Evolutionary conservation across 352 stramenopile species (phyloP), one percentile per base, ranked within the genome.

Genomic region (Phytophthora syringae): DNA sequence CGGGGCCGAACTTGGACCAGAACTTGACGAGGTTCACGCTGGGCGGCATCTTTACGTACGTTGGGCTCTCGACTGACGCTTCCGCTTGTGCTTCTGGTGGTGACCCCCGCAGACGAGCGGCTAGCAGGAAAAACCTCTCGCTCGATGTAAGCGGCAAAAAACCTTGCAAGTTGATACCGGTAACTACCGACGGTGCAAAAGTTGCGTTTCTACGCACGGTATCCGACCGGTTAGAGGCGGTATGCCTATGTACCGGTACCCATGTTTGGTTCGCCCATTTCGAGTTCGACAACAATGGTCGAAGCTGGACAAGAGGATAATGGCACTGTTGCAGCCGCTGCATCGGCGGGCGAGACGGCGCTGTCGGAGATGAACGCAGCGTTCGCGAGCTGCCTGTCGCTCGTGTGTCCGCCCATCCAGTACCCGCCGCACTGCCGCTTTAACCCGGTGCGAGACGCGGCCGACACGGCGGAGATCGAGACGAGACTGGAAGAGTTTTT

Each of bases 381-480:
- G 48, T 90, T 93, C 58, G 86, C 84, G 32, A 88, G 88, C 51
- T 86, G 82, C 59, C 71, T 94, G 44, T 80, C 80, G 44, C 76
- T 93, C 13, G 86, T 93, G 60, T 90, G 85, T 34, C 80, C 86
- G 28, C 84, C 82, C 12, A 92, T 94, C 59, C 82, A 93, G 70
- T 94, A 94, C 70, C 84, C 86, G 32, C 86, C 86, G 47, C 86
- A 92, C 64, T 91, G 81, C 56, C 86, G 84, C n/a, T 89, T 91
- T 49, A 94, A 94, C 53, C 86, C 86, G 4, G 80, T 94, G 61
- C 86, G 90, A 27, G 86, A 94, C 60, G 80, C 86, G 16, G 84
- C 86, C 36, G 86, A 94, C 70, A 87, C 84, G 42, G 70, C 74
- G 30, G 86, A 93, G 77, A 77, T 93, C 56, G 80, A 92, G 43